Conservation (phyloP, 257 asterid species). For the Ballota nigra region DNA sequence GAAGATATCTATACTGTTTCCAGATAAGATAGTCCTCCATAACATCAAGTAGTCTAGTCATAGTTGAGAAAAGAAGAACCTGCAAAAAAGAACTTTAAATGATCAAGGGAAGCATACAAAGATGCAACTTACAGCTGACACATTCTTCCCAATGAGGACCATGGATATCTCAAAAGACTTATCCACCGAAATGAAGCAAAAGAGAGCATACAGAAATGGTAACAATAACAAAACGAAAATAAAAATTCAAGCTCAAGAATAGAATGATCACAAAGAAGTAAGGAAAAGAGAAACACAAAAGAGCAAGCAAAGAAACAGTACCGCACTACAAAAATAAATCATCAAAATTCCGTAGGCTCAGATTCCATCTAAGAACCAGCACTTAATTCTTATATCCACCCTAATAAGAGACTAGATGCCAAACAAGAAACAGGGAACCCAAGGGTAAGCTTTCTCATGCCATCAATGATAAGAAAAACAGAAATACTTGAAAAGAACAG, state of each 20-base stretch:
- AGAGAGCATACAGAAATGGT: neutral
- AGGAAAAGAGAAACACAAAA: neutral
- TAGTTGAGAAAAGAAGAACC: constrained; percentile 98
- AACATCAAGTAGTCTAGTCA: constrained; percentile 98
- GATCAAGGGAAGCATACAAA: constrained; percentile 2
- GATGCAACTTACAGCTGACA: constrained; percentile 7
- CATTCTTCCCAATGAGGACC: constrained; percentile 13
- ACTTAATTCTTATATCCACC: neutral
- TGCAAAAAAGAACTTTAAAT: constrained; percentile 28
- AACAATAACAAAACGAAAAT: neutral
- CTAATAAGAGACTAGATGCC: no score
- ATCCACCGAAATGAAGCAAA: neutral
- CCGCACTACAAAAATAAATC: neutral
- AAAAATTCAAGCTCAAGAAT: neutral
- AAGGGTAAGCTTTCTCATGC: neutral
- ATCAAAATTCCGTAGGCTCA: neutral
- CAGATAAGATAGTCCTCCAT: constrained; percentile 98
- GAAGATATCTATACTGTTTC: constrained; percentile 91
- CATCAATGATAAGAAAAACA: neutral
- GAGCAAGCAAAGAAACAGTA: neutral
- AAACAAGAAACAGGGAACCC: neutral
- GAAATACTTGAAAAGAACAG: neutral
- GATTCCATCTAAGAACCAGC: constrained; percentile 2
- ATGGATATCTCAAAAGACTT: neutral
- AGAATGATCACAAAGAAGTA: neutral